Base-by-base conservation (phyloP, 1,284 basidiomycete species). In the Cryptococcus wingfieldii region DNA sequence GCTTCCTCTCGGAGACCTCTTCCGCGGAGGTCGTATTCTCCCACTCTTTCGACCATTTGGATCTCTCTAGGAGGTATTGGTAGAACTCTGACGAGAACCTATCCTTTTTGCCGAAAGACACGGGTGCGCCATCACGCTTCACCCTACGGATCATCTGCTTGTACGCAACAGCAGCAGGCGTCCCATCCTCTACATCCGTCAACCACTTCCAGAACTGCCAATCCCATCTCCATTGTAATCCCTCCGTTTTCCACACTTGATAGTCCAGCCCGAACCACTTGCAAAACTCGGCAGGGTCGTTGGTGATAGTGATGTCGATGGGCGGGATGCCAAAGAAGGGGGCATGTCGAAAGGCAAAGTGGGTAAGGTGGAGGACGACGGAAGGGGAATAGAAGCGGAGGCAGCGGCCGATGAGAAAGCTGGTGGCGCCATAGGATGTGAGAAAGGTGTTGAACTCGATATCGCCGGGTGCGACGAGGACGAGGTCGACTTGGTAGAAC, bases 401-500 rank as follows among this genome's bases (percentile, higher is more conserved):
- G 18, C 58, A 42, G 8, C 61, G 53, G 12, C 60, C 55, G 13
- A 60, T 39, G 8, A 54, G 53, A 4, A 55, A 18, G 37, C 50
- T 48, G 47, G 63, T 65, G 9, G 57, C 53, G 8, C 57, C 54
- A 50, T 65, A 66, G 0, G 64, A 62, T 4, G 60, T 54, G 38
- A 39, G 43, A 16, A 67, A 53, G 18, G 52, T 38, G 31, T 47
- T 47, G 51, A 68, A 67, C 1, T 42, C 38, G 39, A 66, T 14
- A 14, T 39, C 44, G 2, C 18, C 13, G 6, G 64, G 55, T 3
- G 63, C 59, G 19, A 60, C 27, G 46, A 71, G 49, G 12, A 67
- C 51, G 5, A 71, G 42, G 50, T 74, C 72, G 52, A 72, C 50
- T 45, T 72, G 69, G 54, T 61, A 70, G 60, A 70, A 70, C 42